A percentile compares a stretch with the other conserved stretches of the same genome.
Evolutionary conservation across 164 flowering plant species (phyloP).

Genomic region (Magnolia officinalis): DNA sequence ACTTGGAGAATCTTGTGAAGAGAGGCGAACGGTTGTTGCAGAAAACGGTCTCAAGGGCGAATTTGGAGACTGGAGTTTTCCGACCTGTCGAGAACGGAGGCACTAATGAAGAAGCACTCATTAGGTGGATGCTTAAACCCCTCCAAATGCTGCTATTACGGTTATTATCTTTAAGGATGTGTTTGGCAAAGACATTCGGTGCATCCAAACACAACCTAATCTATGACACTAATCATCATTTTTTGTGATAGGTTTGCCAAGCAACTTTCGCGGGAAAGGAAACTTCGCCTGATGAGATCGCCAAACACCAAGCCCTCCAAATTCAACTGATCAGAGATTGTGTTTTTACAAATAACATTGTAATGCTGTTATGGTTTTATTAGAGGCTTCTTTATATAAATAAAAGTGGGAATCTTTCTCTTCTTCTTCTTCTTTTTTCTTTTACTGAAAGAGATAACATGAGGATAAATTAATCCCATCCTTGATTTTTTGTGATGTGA

Average conservation of each 20-base stretch:
- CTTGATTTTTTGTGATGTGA: too few relatives aligned
- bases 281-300: slow-evolving; percentile 1
- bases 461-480: too few relatives aligned
- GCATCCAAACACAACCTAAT: neutral
- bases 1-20: slow-evolving; percentile 19
- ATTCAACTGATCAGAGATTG: neutral
- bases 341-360: too few relatives aligned
- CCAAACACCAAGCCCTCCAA: slow-evolving; percentile 1
- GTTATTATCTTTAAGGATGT: neutral
- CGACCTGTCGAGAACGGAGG: slow-evolving; percentile 11
- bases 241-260: slow-evolving; percentile 2
- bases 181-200: too few relatives aligned
- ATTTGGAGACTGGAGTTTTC: slow-evolving; percentile 20
- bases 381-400: too few relatives aligned
- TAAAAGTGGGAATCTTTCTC: too few relatives aligned
- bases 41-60: slow-evolving; percentile 16
- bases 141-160: neutral
- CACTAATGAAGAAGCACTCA: slow-evolving; percentile 23
- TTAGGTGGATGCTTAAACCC: slow-evolving; percentile 8
- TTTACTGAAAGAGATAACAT: too few relatives aligned
- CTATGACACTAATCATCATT: neutral
- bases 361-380: too few relatives aligned
- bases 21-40: slow-evolving; percentile 18
- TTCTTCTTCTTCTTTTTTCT: too few relatives aligned
- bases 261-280: slow-evolving; percentile 1